These are phyloP conservation scores for Prunus mira DNA, from an alignment of 306 rosid species.

Conservation along the genomic window DNA sequence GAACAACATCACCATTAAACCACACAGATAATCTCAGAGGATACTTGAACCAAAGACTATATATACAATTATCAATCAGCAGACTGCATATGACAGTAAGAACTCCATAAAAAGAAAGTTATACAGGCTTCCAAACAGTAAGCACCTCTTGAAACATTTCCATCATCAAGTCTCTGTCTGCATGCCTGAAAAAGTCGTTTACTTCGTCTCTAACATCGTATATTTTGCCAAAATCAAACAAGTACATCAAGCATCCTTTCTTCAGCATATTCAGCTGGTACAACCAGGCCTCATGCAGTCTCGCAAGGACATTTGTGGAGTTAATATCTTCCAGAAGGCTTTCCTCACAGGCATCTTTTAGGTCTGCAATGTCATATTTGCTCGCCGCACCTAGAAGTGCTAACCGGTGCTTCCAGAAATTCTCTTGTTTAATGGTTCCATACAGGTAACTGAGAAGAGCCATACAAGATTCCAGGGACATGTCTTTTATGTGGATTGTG, in stretches of 20 bases:
- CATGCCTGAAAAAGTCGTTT: conserved; percentile 51
- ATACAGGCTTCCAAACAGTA: conserved; percentile 55
- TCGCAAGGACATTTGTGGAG: conserved; percentile 67
- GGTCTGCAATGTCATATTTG: conserved; percentile 59
- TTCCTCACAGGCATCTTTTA: conserved; percentile 80
- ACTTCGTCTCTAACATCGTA: conserved; percentile 66
- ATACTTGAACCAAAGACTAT: neutral
- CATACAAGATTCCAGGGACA: conserved; percentile 63
- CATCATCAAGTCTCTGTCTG: conserved; percentile 70
- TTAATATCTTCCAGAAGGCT: conserved; percentile 83
- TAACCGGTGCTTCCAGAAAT: conserved; percentile 77
- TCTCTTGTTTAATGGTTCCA: conserved; percentile 72
- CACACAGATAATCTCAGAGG: neutral
- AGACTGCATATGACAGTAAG: conserved; percentile 4
- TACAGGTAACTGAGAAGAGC: conserved; percentile 68
- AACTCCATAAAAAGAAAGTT: conserved; percentile 15
- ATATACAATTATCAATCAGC: conserved; percentile 22
- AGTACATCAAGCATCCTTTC: conserved; percentile 75
- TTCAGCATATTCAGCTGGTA: conserved; percentile 70
- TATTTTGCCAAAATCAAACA: conserved; percentile 81
- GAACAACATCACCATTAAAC: neutral
- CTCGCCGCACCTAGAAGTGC: conserved; percentile 76
- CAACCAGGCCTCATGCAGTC: conserved; percentile 76
- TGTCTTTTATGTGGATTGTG: conserved; percentile 67
- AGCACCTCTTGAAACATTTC: conserved; percentile 93